These are phyloP conservation scores for Reutealis trisperma DNA, from an alignment of 345 rosid genomes.

Conservation along the genomic window DNA sequence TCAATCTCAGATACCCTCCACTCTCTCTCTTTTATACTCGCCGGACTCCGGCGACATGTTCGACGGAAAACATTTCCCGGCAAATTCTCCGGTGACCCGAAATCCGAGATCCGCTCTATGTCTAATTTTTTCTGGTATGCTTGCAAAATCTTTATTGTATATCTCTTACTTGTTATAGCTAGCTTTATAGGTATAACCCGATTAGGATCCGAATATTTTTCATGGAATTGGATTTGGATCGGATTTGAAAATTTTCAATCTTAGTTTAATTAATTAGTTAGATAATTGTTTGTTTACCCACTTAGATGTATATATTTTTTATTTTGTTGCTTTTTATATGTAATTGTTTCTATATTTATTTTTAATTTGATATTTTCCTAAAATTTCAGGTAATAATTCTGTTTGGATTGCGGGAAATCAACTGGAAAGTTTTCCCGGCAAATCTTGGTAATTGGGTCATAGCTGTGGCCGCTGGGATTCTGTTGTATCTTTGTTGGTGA, in stretches of 20 bases:
- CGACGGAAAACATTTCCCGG: constrained; percentile 26
- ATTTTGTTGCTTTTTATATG: not conserved
- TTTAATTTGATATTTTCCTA: not conserved
- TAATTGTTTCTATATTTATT: constrained; percentile 1
- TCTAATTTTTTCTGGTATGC: constrained; percentile 27
- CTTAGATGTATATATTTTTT: not conserved
- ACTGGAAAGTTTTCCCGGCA: constrained; percentile 15
- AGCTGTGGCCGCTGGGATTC: not conserved
- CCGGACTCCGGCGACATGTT: constrained; percentile 51
- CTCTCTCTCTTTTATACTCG: constrained; percentile 25
- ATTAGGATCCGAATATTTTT: constrained; percentile 31
- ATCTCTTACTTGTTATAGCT: not conserved
- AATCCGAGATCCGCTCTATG: constrained; percentile 31
- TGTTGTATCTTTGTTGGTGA: constrained; percentile 8
- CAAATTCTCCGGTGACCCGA: constrained; percentile 13
- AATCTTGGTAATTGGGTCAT: constrained; percentile 26
- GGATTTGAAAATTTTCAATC: constrained; percentile 6
- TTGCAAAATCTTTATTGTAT: not conserved
- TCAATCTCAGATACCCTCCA: constrained; percentile 14
- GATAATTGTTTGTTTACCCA: not conserved
- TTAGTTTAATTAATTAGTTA: constrained; percentile 3
- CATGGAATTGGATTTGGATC: constrained; percentile 26
- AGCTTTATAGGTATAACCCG: not conserved
- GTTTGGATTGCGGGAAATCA: constrained; percentile 24
- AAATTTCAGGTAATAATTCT: constrained; percentile 27